Conservation (phyloP, 129 eudicot genomes). For the Solidago caesia region DNA sequence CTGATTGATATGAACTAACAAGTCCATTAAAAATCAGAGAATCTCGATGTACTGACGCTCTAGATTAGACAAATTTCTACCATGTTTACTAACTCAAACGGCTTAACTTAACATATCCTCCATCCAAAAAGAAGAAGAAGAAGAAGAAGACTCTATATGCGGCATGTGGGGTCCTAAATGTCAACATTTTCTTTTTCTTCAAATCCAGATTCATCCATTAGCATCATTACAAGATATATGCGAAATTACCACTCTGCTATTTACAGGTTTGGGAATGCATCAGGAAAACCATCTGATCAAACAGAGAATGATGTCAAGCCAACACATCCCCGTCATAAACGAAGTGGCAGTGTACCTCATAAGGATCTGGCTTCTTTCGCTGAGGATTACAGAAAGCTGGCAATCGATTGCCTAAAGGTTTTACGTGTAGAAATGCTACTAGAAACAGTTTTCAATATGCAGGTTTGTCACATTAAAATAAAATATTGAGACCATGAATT, state of each 20-base stretch:
- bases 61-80: no score
- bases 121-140: no score
- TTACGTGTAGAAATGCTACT: conserved; percentile 94
- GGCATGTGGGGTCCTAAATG: no score
- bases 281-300: conserved; percentile 47
- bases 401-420: conserved; percentile 97
- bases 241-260: background rate
- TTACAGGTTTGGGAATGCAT: conserved; percentile 76
- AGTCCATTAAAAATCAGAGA: no score
- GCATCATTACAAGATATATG: no score
- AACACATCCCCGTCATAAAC: conserved; percentile 46
- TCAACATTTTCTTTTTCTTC: no score
- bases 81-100: no score
- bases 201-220: no score
- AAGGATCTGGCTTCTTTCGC: conserved; percentile 92
- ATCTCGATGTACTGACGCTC: no score
- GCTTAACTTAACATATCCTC: no score
- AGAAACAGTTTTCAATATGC: conserved; percentile 91
- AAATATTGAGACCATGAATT: background rate
- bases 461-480: conserved; percentile 45
- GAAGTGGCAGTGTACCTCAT: conserved; percentile 59
- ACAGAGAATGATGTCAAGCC: conserved; percentile 44
- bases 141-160: no score
- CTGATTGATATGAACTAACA: no score
- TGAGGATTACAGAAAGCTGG: conserved; percentile 89